A percentile compares a stretch with the other conserved stretches of the same genome.
These are phyloP conservation scores for Selaginella tamariscina DNA, from an alignment of 75 land plant species.

Conservation along the genomic window DNA sequence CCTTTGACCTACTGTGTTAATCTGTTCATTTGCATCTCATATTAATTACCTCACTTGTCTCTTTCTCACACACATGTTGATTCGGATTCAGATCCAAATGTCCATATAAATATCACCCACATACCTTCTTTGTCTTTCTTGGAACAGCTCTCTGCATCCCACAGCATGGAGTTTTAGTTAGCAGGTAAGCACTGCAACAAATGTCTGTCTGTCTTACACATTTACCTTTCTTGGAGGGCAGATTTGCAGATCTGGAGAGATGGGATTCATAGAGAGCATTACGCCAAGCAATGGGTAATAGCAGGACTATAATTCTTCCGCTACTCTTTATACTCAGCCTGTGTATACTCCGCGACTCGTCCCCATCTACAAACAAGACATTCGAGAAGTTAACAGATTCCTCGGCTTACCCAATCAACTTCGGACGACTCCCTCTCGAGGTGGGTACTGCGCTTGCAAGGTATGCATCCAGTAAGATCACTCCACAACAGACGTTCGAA, in stretches of 20 bases:
- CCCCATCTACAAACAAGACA: background rate
- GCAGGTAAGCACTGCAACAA: no score
- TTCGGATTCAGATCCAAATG: no score
- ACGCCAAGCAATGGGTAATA: background rate
- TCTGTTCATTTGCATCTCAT: no score
- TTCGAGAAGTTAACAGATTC: background rate
- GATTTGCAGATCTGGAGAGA: background rate
- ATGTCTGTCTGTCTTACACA: no score
- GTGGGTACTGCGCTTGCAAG: background rate
- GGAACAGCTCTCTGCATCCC: no score
- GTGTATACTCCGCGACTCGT: background rate
- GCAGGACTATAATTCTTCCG: background rate
- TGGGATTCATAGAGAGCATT: background rate
- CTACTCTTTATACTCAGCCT: background rate
- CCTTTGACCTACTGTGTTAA: no score
- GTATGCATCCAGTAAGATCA: background rate
- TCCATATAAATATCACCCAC: no score
- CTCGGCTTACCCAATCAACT: background rate
- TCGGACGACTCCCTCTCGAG: background rate
- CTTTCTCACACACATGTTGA: no score
- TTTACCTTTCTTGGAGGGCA: no score
- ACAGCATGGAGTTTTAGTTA: no score
- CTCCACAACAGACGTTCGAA: constrained; percentile 28
- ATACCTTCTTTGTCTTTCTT: no score
- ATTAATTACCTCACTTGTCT: no score